A percentile compares a stretch with the other conserved stretches of the same genome.
These are phyloP conservation scores for Plasmodiophora brassicae DNA, from an alignment of 208 protist genomes.

Conservation along the genomic window DNA sequence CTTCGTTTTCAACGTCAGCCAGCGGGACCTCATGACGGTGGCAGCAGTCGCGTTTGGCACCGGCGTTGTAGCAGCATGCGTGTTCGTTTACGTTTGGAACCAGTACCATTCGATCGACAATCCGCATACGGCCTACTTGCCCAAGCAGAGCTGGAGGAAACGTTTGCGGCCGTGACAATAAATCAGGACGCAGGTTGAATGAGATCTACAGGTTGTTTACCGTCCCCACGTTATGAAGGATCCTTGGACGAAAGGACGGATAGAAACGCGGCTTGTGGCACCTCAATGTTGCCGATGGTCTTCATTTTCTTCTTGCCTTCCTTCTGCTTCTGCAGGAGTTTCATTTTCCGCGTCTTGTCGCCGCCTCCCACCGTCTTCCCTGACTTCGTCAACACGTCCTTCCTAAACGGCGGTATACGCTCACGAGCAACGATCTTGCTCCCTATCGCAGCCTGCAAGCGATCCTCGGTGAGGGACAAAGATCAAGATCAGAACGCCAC, in stretches of 20 bases:
- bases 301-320: constrained; percentile 49
- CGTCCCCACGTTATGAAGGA: background rate
- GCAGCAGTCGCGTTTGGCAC: background rate
- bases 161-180: background rate
- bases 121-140: background rate
- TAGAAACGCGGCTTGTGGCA: constrained; percentile 27
- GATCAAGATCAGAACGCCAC: background rate
- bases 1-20: background rate
- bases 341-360: constrained; percentile 43
- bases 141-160: constrained; percentile 15
- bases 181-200: too few relatives aligned
- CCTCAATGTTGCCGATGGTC: constrained; percentile 26
- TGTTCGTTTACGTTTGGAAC: background rate
- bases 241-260: background rate
- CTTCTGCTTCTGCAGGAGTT: constrained; percentile 44
- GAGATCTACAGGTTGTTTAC: too few relatives aligned
- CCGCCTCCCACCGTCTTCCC: constrained; percentile 41
- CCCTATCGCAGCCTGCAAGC: background rate
- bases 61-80: background rate
- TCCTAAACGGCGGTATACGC: constrained; percentile 36
- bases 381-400: constrained; percentile 41
- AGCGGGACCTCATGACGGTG: background rate
- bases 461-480: background rate
- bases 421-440: constrained; percentile 34
- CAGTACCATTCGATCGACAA: background rate